Percentiles rank a stretch among this genome's conserved stretches.
These are phyloP conservation scores for Rhizopogon roseolus DNA, from an alignment of 768 basidiomycete species.

Conservation along the genomic window DNA sequence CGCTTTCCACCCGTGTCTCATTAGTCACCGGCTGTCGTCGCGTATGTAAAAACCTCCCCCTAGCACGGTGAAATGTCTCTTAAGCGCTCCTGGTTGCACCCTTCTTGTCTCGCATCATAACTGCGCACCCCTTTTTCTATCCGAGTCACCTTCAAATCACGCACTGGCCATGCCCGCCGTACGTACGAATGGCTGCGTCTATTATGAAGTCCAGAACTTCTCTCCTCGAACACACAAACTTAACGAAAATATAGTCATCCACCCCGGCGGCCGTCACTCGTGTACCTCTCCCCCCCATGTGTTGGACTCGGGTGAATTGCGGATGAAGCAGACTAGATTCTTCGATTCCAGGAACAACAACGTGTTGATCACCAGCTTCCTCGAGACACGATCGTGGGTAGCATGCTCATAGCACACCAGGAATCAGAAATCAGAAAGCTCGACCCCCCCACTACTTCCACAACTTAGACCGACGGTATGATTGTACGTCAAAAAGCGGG, in stretches of 20 bases:
- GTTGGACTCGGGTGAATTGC: too few relatives aligned
- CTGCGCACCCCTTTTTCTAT: too few relatives aligned
- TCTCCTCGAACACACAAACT: background rate
- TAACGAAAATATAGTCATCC: background rate
- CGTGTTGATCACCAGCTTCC: background rate
- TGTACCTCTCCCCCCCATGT: background rate
- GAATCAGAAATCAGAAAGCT: too few relatives aligned
- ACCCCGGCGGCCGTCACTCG: background rate
- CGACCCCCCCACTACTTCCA: too few relatives aligned
- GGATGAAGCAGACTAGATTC: background rate
- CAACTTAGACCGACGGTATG: too few relatives aligned
- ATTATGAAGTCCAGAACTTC: too few relatives aligned
- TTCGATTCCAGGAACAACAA: background rate
- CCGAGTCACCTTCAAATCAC: background rate
- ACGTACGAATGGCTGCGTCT: background rate
- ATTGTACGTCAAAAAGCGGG: background rate
- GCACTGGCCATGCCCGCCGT: background rate
- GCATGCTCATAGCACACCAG: background rate
- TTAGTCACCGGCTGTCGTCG: background rate
- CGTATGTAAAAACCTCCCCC: background rate
- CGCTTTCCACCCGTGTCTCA: background rate
- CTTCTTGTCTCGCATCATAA: too few relatives aligned
- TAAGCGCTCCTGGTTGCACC: background rate
- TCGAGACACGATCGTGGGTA: conserved; percentile 5
- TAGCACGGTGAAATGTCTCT: background rate